These are phyloP conservation scores for Boletus rubroflammeus DNA, from an alignment of 768 basidiomycete genomes.

Conservation along the genomic window DNA sequence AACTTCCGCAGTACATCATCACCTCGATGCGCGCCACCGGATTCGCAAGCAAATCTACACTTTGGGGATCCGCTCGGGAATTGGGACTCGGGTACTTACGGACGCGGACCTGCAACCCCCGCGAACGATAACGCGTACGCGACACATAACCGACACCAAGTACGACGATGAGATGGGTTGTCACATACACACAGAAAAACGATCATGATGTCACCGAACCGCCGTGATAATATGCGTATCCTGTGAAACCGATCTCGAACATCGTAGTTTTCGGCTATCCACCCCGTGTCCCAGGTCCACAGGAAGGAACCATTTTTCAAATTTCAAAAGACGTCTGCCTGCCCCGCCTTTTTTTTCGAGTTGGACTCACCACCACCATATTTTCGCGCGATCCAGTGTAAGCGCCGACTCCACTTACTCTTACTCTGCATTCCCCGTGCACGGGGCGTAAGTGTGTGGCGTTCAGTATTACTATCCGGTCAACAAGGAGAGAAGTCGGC, in stretches of 20 bases:
- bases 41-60: background rate
- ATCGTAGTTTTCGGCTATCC: background rate
- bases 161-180: background rate
- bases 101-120: no score
- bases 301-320: background rate
- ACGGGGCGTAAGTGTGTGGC: background rate
- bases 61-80: background rate
- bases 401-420: background rate
- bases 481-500: background rate
- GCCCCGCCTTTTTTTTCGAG: background rate
- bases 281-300: background rate
- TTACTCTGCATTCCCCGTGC: background rate
- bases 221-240: background rate
- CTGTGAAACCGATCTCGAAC: background rate
- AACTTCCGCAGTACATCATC: background rate
- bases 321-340: background rate
- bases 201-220: background rate
- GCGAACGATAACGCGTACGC: background rate
- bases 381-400: no score
- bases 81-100: background rate
- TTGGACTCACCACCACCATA: background rate
- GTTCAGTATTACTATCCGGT: background rate
- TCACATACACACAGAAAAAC: background rate
- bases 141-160: background rate
- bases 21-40: background rate